Conservation (phyloP, 202 grass and related monocot genomes). For the Eragrostis tef region DNA sequence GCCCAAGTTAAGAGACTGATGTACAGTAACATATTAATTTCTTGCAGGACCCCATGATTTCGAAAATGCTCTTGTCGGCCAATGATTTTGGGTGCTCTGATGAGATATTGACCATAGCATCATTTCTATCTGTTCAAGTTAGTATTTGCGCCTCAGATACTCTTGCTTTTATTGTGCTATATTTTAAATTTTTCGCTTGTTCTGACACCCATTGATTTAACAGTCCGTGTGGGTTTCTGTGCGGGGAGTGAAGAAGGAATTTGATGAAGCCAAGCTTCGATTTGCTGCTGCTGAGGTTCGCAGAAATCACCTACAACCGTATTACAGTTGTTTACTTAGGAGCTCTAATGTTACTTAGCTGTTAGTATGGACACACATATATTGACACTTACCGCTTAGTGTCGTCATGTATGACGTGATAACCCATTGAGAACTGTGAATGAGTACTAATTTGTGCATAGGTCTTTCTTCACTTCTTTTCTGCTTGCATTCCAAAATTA, state of each 20-base stretch:
- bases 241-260: constrained; percentile 82
- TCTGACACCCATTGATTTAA: constrained; percentile 38
- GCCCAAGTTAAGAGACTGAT: constrained; percentile 10
- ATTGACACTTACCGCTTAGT: background rate
- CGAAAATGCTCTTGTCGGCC: constrained; percentile 93
- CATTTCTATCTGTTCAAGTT: constrained; percentile 92
- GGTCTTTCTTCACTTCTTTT: background rate
- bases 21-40: constrained; percentile 35
- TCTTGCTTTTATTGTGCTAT: constrained; percentile 32
- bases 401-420: background rate
- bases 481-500: constrained; percentile 13
- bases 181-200: constrained; percentile 38
- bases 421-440: constrained; percentile 33
- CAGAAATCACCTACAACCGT: constrained; percentile 20
- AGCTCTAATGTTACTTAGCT: constrained; percentile 22
- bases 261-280: constrained; percentile 94
- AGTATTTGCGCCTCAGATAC: constrained; percentile 34
- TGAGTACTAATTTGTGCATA: background rate
- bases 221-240: constrained; percentile 88
- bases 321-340: constrained; percentile 27
- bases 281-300: constrained; percentile 96
- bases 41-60: constrained; percentile 90
- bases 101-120: constrained; percentile 90
- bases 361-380: constrained; percentile 27
- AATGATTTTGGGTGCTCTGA: constrained; percentile 89